phyloP scores from a whole-genome alignment of 1,284 basidiomycete genomes.

The Microbotryum scabiosae region DNA sequence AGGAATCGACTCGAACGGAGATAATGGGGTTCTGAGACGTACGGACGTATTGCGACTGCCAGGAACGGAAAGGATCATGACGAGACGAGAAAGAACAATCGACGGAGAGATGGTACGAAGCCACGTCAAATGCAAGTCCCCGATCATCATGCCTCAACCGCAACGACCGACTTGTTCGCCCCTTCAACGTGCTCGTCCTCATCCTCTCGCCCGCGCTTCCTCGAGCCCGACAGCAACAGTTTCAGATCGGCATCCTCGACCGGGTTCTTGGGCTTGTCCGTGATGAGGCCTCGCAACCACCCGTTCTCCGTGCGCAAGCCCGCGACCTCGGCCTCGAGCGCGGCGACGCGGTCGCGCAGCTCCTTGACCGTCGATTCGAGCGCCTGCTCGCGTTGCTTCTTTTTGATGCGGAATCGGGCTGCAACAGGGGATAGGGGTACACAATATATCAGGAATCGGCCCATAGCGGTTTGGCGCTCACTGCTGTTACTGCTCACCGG shows the following conservation, averaged over 20 bases:
- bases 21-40: background rate
- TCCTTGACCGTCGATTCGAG: constrained; percentile 84
- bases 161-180: constrained; percentile 7
- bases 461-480: background rate
- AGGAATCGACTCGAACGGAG: background rate
- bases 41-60: background rate
- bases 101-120: background rate
- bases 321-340: constrained; percentile 85
- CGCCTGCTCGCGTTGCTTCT: constrained; percentile 94
- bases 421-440: background rate
- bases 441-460: too few relatives aligned
- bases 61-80: background rate
- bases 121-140: background rate
- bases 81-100: background rate
- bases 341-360: constrained; percentile 69
- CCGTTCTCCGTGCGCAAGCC: constrained; percentile 84
- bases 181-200: constrained; percentile 10
- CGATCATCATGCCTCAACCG: background rate
- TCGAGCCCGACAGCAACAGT: constrained; percentile 11
- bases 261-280: constrained; percentile 43
- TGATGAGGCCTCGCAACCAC: constrained; percentile 86
- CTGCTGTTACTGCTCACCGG: constrained; percentile 37
- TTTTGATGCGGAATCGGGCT: constrained; percentile 95
- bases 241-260: background rate
- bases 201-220: constrained; percentile 16